Evolutionary conservation across 2,329 filamentous ascomycete species (phyloP).

Genomic region (Fusarium tricinctum): DNA sequence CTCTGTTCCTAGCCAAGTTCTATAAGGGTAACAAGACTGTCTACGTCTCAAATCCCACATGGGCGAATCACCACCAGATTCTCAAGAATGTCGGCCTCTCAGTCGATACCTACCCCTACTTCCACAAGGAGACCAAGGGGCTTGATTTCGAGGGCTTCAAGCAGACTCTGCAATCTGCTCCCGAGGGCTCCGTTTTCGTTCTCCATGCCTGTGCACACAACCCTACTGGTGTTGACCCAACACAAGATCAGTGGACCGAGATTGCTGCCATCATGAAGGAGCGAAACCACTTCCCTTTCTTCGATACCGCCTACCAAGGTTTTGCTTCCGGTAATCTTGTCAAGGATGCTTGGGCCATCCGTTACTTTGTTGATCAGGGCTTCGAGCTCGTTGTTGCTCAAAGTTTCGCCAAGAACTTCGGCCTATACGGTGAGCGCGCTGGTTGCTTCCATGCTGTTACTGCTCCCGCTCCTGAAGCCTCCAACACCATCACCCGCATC

Average conservation of each 20-base stretch:
- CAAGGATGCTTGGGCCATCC: conserved; percentile 90
- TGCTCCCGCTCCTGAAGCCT: conserved; percentile 75
- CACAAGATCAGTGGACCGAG: conserved; percentile 93
- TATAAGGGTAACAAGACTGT: conserved; percentile 81
- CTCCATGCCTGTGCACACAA: conserved; percentile 98
- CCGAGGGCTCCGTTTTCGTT: conserved; percentile 85
- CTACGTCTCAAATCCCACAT: conserved; percentile 95
- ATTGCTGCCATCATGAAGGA: conserved; percentile 82
- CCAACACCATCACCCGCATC: conserved; percentile 73
- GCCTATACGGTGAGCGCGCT: conserved; percentile 95
- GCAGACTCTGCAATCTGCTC: conserved; percentile 75
- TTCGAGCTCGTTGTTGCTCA: conserved; percentile 91
- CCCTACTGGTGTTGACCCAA: conserved; percentile 96
- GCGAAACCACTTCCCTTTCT: conserved; percentile 95
- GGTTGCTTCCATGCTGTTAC: conserved; percentile 97
- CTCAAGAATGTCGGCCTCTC: conserved; percentile 89
- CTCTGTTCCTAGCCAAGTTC: conserved; percentile 94
- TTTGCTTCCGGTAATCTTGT: conserved; percentile 93
- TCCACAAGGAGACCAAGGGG: conserved; percentile 87
- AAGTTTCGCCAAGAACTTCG: conserved; percentile 98
- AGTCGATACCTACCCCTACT: conserved; percentile 92
- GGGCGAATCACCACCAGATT: conserved; percentile 99
- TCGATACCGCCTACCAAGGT: conserved; percentile 97
- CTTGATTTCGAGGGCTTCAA: conserved; percentile 95
- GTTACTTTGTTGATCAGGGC: conserved; percentile 92